phyloP scores from a whole-genome alignment of 1,284 basidiomycete genomes.

The Heterobasidion parviporum region DNA sequence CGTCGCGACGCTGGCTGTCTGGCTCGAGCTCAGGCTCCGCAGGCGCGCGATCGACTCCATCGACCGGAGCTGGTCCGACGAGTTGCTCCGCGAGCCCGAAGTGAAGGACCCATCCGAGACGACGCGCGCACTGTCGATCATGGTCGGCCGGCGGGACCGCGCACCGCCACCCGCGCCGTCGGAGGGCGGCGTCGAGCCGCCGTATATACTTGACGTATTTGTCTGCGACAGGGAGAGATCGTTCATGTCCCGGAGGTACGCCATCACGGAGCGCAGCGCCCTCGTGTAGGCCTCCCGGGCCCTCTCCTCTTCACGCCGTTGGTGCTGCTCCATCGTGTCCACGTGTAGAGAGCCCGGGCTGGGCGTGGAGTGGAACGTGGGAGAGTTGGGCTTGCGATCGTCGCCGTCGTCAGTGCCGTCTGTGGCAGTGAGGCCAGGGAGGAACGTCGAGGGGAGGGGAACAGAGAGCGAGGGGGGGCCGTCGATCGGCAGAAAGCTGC shows the following conservation, averaged over 20 bases:
- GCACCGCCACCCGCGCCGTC: conserved; percentile 27
- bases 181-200: conserved; percentile 24
- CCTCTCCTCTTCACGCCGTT: conserved; percentile 62
- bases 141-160: conserved; percentile 57
- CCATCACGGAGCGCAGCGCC: conserved; percentile 85
- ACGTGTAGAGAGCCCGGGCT: conserved; percentile 26
- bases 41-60: conserved; percentile 48
- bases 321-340: conserved; percentile 33
- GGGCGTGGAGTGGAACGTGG: not conserved
- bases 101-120: conserved; percentile 32
- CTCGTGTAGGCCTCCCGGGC: conserved; percentile 62
- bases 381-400: not conserved
- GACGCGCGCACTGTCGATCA: conserved; percentile 47
- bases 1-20: conserved; percentile 66
- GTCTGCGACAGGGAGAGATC: conserved; percentile 66
- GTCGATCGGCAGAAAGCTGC: conserved; percentile 83
- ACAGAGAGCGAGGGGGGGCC: conserved; percentile 43
- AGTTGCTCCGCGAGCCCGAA: conserved; percentile 28
- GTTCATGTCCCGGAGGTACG: conserved; percentile 91
- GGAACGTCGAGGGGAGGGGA: conserved; percentile 53
- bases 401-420: conserved; percentile 10
- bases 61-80: conserved; percentile 51
- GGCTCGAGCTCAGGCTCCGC: conserved; percentile 49
- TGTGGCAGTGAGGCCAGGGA: conserved; percentile 41
- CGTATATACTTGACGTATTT: conserved; percentile 47